These are phyloP conservation scores for Candida coleopterorum DNA, from an alignment of 805 yeast species.

Conservation along the genomic window DNA sequence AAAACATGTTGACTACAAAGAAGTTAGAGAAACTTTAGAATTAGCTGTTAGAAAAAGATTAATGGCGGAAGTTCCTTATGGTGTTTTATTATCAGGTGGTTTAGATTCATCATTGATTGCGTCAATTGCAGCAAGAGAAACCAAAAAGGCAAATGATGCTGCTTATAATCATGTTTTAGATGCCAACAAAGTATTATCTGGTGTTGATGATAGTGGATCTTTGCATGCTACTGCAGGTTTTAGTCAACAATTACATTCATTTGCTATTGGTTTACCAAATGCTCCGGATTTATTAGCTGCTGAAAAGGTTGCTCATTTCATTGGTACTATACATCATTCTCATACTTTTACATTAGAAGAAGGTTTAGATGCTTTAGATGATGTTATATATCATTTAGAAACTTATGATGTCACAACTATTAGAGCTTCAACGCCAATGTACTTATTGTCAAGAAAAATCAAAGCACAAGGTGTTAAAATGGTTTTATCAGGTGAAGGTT, in stretches of 20 bases:
- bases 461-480: constrained; percentile 99
- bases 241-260: constrained; percentile 76
- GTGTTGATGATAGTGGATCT: constrained; percentile 86
- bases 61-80: constrained; percentile 99
- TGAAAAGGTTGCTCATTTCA: constrained; percentile 90
- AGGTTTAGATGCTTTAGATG: constrained; percentile 92
- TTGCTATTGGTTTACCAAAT: constrained; percentile 94
- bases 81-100: constrained; percentile 96
- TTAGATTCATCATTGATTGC: constrained; percentile 96
- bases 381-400: constrained; percentile 93
- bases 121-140: constrained; percentile 94
- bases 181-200: constrained; percentile 72
- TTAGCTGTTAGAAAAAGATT: constrained; percentile 96
- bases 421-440: constrained; percentile 99
- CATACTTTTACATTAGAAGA: constrained; percentile 96
- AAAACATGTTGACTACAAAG: constrained; percentile 65
- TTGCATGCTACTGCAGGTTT: constrained; percentile 68
- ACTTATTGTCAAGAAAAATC: constrained; percentile 89
- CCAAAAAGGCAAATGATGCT: constrained; percentile 60
- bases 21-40: constrained; percentile 78
- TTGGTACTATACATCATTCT: constrained; percentile 96
- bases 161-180: constrained; percentile 47
- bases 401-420: constrained; percentile 98
- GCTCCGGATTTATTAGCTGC: constrained; percentile 99
- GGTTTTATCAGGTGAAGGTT: constrained; percentile 99